Base-by-base conservation (phyloP, 257 asterid genomes). In the Forsythia viridissima region DNA sequence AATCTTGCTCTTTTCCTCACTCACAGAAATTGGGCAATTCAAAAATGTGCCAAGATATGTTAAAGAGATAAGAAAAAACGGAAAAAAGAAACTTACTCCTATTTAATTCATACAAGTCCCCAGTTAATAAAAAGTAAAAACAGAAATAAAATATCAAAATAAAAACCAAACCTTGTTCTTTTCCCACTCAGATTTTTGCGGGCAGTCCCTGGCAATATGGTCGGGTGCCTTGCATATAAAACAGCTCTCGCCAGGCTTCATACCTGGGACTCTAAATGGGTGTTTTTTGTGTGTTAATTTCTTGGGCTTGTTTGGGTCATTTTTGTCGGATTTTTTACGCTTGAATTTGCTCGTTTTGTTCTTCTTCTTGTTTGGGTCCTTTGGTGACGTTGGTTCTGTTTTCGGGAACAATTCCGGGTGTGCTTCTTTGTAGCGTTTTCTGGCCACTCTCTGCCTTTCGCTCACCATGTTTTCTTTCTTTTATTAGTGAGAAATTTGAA, bases 161-260 rank as follows among this genome's bases (percentile, higher is more conserved):
- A 24, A 24, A 24, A 24, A 24, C 24, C 13, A 15, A 70, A 93
- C 99, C 99, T 95, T 95, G 77, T 95, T 92, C 84, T 88, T 91
- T 87, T 93, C 99, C 99, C 99, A 95, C 74, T 85, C 87, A 6
- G 93, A 86, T 87, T 93, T 95, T 71, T 76, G 75, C 39, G 93
- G 97, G 72, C 99, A 95, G 61, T 87, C 80, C 85, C 86, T 95
- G 36, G 98, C 96, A 83, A 95, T 92, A 67, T 95, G 99, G 85
- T 93, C 93, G 0, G 83, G 82, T 2, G 79, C 91, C 83, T 77
- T 93, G 87, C 99, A 95, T 15, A 95, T 95, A 40, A 71, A 93
- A 83, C 99, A 95, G 86, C 96, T 95, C 78, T 93, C 98, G n/a
- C 99, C 99, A 46, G 99, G 98, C 88, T 88, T 92, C 98, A 93